phyloP scores from a whole-genome alignment of 768 basidiomycete genomes.

The Antrodiella citrinella region DNA sequence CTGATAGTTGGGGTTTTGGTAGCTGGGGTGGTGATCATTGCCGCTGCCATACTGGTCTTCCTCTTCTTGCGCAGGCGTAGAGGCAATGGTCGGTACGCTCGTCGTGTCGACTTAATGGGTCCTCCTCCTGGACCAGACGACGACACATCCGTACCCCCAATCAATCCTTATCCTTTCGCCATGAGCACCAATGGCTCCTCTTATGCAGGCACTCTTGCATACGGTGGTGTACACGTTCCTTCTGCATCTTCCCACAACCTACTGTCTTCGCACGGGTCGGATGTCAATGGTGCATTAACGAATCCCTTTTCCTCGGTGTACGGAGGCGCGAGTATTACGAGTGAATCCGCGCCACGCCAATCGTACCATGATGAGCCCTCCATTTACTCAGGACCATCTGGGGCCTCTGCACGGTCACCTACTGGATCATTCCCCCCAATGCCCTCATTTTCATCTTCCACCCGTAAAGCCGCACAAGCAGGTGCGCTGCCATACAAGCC shows the following conservation, averaged over 20 bases:
- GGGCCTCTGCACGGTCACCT: not conserved
- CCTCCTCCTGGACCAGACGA: constrained; percentile 5
- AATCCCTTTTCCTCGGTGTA: not conserved
- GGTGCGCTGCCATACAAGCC: constrained; percentile 29
- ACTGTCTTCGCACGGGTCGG: not conserved
- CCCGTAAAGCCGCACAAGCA: constrained; percentile 51
- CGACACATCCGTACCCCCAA: constrained; percentile 4
- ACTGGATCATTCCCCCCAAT: not conserved
- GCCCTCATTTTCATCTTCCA: constrained; percentile 32
- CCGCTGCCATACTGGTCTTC: constrained; percentile 14
- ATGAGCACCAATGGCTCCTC: not conserved
- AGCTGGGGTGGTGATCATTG: constrained; percentile 14
- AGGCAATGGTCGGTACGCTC: constrained; percentile 1
- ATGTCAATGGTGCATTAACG: not conserved
- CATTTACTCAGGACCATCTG: not conserved
- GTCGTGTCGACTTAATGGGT: constrained; percentile 12
- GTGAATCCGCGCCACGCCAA: not conserved
- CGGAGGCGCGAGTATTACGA: not conserved
- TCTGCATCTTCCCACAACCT: not conserved
- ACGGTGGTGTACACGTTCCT: not conserved
- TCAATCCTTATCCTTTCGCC: constrained; percentile 11
- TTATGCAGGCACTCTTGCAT: not conserved
- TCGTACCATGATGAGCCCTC: not conserved
- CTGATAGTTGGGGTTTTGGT: constrained; percentile 16
- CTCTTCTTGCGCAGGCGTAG: constrained; percentile 14